phyloP scores from a whole-genome alignment of 202 grass and related monocot genomes.

The Panicum hallii region DNA sequence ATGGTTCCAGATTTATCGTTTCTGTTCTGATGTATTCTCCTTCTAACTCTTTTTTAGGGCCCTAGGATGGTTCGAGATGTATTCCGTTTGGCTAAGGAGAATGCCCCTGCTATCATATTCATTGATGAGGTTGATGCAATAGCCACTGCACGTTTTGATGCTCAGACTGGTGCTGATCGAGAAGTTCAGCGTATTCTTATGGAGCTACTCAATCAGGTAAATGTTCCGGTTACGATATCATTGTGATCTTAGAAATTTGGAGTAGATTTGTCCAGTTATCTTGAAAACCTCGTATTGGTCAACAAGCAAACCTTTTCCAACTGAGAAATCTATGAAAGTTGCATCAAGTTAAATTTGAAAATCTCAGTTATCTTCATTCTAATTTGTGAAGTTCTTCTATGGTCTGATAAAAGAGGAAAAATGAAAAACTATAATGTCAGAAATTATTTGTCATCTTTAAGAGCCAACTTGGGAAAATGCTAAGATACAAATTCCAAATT shows the following conservation, averaged over 20 bases:
- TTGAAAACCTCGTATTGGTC: not conserved
- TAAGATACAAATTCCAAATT: not conserved
- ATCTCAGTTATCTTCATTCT: not conserved
- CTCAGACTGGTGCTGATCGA: constrained; percentile 96
- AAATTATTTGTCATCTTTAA: not conserved
- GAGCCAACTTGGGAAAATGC: not conserved
- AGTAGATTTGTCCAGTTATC: not conserved
- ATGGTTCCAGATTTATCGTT: constrained; percentile 14
- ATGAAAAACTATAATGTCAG: not conserved
- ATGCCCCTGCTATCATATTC: constrained; percentile 98
- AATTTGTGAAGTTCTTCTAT: not conserved
- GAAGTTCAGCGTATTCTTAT: constrained; percentile 99
- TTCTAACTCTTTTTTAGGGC: constrained; percentile 55
- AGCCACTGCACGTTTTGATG: constrained; percentile 98
- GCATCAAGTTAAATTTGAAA: not conserved
- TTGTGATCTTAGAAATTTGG: not conserved
- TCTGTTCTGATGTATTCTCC: constrained; percentile 13
- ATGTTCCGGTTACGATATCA: not conserved
- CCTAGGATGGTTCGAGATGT: constrained; percentile 98
- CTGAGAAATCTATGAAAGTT: not conserved
- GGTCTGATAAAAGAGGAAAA: not conserved
- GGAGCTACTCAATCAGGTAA: constrained; percentile 98
- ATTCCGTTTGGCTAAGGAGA: constrained; percentile 97
- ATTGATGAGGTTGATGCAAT: constrained; percentile 99
- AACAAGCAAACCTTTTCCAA: not conserved